Base-by-base conservation (phyloP, 768 basidiomycete species). In the Panaeolus cyanescens region DNA sequence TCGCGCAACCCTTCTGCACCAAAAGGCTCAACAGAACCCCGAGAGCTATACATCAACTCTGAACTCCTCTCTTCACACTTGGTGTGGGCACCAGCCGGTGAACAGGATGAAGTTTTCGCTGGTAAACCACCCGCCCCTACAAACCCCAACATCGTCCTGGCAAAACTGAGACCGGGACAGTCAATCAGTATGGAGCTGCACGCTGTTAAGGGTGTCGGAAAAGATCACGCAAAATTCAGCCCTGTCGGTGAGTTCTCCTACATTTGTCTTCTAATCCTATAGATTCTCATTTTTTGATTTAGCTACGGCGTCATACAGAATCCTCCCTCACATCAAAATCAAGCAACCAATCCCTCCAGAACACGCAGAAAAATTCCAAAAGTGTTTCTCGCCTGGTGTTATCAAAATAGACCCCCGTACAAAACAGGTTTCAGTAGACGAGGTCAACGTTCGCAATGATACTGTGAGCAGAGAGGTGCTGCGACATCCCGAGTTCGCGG, bases 231-330 rank as follows among this genome's bases (percentile, higher is more conserved):
- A 50, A 99, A 99, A 72, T 99, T 93, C 73, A 93, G 87, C 60
- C 95, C 97, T 31, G 97, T 99, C 56, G 94, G 95, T 92, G 67
- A 59, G 85, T 76, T 5, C 4, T 45, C 6, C 13, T 4, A 59
- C 31, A 6, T 12, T 59, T 34, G 34, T 25, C 34, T n/a, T 60
- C 32, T 31, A 5, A n/a, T 28, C 31, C 12, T 17, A 34, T 13
- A n/a, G 15, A 54, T 17, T 17, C 37, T 20, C 30, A 2, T 36
- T 12, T 22, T 31, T 5, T 20, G 2, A 40, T 10, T 8, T 63
- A 95, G 96, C 96, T 3, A 98, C 96, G 6, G 96, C 97, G 2
- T 93, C 95, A 0, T 99, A 99, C 71, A 91, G 97, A 55, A 82
- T 97, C 5, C 84, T 97, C 31, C 97, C 97, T 0, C 81, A 91